Conservation (phyloP, 345 rosid genomes). For the Erucastrum elatum region DNA sequence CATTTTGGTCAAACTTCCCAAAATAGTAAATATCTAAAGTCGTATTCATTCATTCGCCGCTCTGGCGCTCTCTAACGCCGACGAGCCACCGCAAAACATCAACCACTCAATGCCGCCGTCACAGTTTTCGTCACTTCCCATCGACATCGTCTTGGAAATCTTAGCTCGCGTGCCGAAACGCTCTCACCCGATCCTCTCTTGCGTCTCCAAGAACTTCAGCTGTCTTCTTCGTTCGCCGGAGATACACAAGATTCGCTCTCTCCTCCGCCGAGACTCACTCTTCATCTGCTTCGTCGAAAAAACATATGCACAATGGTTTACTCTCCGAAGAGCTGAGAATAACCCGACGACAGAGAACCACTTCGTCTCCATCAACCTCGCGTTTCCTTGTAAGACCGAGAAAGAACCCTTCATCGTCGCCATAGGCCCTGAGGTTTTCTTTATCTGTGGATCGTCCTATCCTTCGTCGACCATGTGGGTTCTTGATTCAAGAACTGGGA, state of each 20-base stretch:
- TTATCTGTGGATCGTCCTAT: neutral
- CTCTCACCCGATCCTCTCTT: neutral
- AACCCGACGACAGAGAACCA: neutral
- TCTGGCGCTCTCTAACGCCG: neutral
- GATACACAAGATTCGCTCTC: neutral
- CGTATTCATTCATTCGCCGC: neutral
- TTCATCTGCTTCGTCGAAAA: neutral
- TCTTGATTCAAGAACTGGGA: neutral
- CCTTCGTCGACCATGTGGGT: neutral
- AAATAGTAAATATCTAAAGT: no score
- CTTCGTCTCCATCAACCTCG: neutral
- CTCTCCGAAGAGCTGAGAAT: neutral
- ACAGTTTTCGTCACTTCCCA: neutral
- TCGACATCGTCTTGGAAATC: neutral
- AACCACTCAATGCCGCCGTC: neutral
- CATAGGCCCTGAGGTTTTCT: neutral
- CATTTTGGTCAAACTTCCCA: no score
- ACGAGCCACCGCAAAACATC: neutral
- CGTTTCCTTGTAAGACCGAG: neutral
- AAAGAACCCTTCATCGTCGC: neutral
- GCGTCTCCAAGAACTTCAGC: slow-evolving; percentile 8
- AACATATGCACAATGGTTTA: neutral
- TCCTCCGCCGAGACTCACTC: neutral
- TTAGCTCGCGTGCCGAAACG: neutral
- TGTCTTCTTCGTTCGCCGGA: neutral